Evolutionary conservation across 2,329 filamentous ascomycete species (phyloP).

Genomic region (Aspergillus tubingensis): DNA sequence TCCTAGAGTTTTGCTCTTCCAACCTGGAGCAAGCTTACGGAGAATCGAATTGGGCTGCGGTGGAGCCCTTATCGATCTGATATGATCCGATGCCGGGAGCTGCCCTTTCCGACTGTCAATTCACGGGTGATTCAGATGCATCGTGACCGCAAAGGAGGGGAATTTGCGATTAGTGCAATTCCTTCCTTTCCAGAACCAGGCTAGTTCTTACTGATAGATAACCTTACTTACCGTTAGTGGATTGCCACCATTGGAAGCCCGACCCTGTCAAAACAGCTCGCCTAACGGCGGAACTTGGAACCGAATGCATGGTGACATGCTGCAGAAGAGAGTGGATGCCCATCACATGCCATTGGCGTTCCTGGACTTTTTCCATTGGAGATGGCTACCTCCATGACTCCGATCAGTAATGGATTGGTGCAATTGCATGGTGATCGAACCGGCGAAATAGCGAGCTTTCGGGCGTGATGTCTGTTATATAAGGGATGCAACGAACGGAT

Average conservation of each 20-base stretch:
- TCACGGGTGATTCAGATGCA: neutral
- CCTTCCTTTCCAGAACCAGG: neutral
- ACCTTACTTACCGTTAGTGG: neutral
- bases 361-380: neutral
- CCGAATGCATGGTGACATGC: neutral
- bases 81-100: constrained; percentile 7
- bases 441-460: neutral
- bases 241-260: neutral
- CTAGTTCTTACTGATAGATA: neutral
- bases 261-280: neutral
- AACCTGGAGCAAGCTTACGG: too few relatives aligned
- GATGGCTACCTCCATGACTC: neutral
- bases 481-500: neutral
- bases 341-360: neutral
- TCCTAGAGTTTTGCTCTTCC: too few relatives aligned
- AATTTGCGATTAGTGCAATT: neutral
- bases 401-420: neutral
- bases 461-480: neutral
- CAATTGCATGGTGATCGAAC: neutral
- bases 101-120: constrained; percentile 3
- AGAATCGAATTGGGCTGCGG: neutral
- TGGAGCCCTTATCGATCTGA: constrained; percentile 8
- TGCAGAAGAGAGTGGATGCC: neutral
- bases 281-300: too few relatives aligned
- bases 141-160: neutral